Conservation (phyloP, 1,139 yeast species). For the Arxiozyma telluris region DNA sequence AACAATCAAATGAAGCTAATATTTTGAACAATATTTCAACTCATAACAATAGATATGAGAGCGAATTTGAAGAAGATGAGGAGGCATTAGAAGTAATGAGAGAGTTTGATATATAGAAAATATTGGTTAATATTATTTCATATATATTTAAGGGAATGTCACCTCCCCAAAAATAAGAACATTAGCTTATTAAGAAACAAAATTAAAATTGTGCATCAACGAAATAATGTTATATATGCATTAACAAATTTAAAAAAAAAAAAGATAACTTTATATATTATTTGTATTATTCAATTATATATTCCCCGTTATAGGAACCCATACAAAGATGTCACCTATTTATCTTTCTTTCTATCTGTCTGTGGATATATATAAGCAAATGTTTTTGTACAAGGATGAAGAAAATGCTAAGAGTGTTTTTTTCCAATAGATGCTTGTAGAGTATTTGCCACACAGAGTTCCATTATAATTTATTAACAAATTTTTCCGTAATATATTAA, state of each 20-base stretch:
- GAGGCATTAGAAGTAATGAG: conserved; percentile 24
- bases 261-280: too few species aligned
- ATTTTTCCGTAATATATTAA: not conserved
- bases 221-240: too few species aligned
- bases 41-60: not conserved
- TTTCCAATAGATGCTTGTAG: not conserved
- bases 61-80: conserved; percentile 19
- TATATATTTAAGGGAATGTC: too few species aligned
- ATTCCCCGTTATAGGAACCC: not conserved
- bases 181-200: too few species aligned
- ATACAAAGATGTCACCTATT: not conserved
- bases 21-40: not conserved
- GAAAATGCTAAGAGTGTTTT: too few species aligned
- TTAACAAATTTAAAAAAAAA: too few species aligned
- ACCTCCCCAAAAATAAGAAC: not conserved
- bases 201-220: too few species aligned
- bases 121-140: not conserved
- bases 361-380: too few species aligned
- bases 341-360: not conserved
- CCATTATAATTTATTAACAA: too few species aligned
- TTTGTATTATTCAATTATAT: too few species aligned
- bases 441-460: too few species aligned
- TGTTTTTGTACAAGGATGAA: not conserved
- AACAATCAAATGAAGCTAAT: not conserved
- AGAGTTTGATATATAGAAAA: conserved; percentile 13